A percentile compares a stretch with the other conserved stretches of the same genome.
Conservation (phyloP, 495 filamentous ascomycete species). For the Saxophila tyrrhenica region DNA sequence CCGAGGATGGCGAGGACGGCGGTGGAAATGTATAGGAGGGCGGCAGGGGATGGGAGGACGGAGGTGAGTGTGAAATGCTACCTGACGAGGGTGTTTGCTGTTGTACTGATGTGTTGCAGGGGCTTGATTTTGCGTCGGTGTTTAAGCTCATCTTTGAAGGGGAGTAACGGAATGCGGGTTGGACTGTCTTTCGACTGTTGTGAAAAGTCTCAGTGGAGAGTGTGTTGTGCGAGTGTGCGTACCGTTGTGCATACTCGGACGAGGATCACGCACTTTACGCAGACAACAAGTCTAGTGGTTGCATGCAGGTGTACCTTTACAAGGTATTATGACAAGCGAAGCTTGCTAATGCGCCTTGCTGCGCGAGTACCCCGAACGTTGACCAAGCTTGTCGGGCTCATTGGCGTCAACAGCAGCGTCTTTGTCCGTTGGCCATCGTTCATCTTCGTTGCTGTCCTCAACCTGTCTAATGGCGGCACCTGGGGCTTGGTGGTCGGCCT, state of each 20-base stretch:
- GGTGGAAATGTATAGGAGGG: neutral
- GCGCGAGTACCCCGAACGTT: neutral
- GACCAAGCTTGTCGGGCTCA: neutral
- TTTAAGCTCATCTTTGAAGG: neutral
- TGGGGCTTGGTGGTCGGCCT: neutral
- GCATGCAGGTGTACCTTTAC: too few relatives aligned
- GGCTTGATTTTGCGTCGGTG: neutral
- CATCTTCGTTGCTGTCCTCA: neutral
- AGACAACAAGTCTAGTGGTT: too few relatives aligned
- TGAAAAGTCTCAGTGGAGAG: too few relatives aligned
- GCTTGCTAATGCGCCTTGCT: too few relatives aligned
- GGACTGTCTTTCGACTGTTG: too few relatives aligned
- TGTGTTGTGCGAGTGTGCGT: too few relatives aligned
- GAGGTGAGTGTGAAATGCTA: too few relatives aligned
- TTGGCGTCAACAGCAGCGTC: neutral
- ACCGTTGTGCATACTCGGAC: too few relatives aligned
- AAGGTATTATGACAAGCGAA: too few relatives aligned
- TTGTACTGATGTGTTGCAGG: neutral
- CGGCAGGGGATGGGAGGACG: neutral
- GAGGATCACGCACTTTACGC: too few relatives aligned
- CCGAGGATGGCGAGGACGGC: neutral
- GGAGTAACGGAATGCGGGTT: too few relatives aligned
- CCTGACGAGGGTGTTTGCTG: neutral
- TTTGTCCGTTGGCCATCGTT: neutral
- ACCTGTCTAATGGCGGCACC: neutral